Conservation (phyloP, 805 yeast species). For the Ogataea paradorogensis region DNA sequence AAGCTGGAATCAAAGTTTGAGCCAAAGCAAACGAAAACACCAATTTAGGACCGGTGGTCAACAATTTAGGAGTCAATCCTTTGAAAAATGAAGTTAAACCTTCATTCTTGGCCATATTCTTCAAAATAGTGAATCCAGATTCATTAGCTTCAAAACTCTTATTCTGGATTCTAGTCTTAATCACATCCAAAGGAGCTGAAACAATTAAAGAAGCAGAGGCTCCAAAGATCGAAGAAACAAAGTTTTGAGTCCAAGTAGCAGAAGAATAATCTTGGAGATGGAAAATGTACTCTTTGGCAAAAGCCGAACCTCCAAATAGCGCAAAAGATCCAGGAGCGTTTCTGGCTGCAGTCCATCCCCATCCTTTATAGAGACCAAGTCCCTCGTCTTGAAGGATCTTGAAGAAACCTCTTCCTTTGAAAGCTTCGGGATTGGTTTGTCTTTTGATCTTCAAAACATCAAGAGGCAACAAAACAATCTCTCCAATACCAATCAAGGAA, state of each 20-base stretch:
- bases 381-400: constrained; percentile 89
- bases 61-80: constrained; percentile 92
- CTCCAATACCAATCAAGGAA: constrained; percentile 95
- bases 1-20: constrained; percentile 94
- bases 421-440: constrained; percentile 99
- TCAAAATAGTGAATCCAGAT: constrained; percentile 86
- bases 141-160: constrained; percentile 94
- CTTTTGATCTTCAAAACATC: constrained; percentile 97
- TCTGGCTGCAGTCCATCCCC: constrained; percentile 99
- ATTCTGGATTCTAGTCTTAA: constrained; percentile 98
- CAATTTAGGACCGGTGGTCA: constrained; percentile 97
- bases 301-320: constrained; percentile 96
- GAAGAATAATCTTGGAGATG: constrained; percentile 80
- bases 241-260: constrained; percentile 95
- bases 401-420: constrained; percentile 95
- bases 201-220: constrained; percentile 96
- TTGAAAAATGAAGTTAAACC: constrained; percentile 90
- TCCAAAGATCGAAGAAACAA: constrained; percentile 90
- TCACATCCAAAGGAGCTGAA: constrained; percentile 96
- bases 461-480: constrained; percentile 88
- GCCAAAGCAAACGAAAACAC: constrained; percentile 98
- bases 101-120: constrained; percentile 89
- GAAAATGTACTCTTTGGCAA: constrained; percentile 93
- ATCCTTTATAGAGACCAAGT: constrained; percentile 88
- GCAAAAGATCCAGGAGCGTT: constrained; percentile 99